Conservation (phyloP, 2,329 filamentous ascomycete genomes). For the Onygenales sp. region DNA sequence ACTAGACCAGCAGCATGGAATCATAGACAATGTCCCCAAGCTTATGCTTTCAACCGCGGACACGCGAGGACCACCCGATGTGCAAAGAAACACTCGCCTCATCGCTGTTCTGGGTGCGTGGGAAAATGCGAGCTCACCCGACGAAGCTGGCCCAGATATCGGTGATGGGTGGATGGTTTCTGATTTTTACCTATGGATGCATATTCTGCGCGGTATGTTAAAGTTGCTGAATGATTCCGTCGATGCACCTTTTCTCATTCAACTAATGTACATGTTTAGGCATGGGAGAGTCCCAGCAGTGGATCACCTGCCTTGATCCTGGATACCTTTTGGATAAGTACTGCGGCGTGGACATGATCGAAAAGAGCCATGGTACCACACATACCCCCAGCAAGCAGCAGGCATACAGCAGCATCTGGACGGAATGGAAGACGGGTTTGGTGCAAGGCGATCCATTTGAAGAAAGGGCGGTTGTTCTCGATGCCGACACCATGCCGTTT, state of each 20-base stretch:
- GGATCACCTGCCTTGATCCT: slow-evolving; percentile 8
- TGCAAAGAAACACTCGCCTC: slow-evolving; percentile 6
- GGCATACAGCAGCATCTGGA: not conserved
- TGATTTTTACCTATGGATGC: slow-evolving; percentile 10
- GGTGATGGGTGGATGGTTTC: slow-evolving; percentile 11
- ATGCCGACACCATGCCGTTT: not conserved
- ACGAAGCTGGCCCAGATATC: slow-evolving; percentile 3
- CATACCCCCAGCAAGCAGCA: not conserved
- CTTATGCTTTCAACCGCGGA: slow-evolving; percentile 3
- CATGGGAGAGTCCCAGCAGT: slow-evolving; percentile 7
- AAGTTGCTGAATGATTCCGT: not conserved
- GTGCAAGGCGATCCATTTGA: not conserved
- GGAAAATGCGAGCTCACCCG: slow-evolving; percentile 1
- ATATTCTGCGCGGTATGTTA: slow-evolving; percentile 4
- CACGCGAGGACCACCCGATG: slow-evolving; percentile 7
- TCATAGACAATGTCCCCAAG: too few relatives aligned
- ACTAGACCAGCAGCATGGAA: too few relatives aligned
- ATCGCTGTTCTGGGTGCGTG: slow-evolving; percentile 7
- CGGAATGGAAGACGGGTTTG: not conserved
- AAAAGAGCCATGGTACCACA: not conserved
- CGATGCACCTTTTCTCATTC: too few relatives aligned
- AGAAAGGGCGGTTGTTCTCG: not conserved
- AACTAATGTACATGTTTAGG: not conserved
- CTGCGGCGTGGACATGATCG: not conserved
- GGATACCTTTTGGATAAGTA: slow-evolving; percentile 7